Evolutionary conservation across 805 yeast species (phyloP), one percentile per base, ranked within the genome.

Genomic region (Cyberlindnera euphorbiiphila): DNA sequence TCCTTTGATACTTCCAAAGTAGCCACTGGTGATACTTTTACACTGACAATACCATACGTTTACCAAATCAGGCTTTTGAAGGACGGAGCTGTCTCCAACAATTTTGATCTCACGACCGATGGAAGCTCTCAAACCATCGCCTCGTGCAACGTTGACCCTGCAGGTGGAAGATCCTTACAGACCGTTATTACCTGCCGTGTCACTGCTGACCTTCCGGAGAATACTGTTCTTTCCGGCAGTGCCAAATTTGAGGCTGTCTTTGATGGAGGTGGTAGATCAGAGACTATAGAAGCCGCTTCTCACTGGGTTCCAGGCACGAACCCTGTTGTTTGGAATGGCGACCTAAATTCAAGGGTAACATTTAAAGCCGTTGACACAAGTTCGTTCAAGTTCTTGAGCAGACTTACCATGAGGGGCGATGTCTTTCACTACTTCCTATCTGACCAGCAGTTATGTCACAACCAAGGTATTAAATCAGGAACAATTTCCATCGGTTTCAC

Each of bases 371-470:
- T 33, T 9, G 17, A 22, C 22, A 17, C 38, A 6, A 16, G 22
- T 8, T 3, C 28, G 8, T 9, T 8, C n/a, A 15, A 19, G 5
- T 36, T 37, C 19, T 9, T 37, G 9, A 20, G 31, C 13, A 36
- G 49, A 39, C 30, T 42, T 21, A 39, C 46, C 4, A 45, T 45
- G 49, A 32, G 40, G 25, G 46, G 46, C 9, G 49, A 45, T 26
- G 22, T 25, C 15, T 39, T 39, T 30, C 36, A 31, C 34, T 42
- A 42, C 34, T 45, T 32, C 32, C 10, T 26, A 28, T 20, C 42
- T 6, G 42, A 40, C 9, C 12, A 17, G 2, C 14, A 28, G 11
- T 6, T 37, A 4, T 42, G 49, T 29, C 10, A 16, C 12, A 31
- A 25, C 13, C 23, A 31, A 6, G 32, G 19, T 6, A 29, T 42